A percentile compares a stretch with the other conserved stretches of the same genome.
phyloP scores from a whole-genome alignment of 2,329 filamentous ascomycete genomes.

The Diaporthe aspalathi region DNA sequence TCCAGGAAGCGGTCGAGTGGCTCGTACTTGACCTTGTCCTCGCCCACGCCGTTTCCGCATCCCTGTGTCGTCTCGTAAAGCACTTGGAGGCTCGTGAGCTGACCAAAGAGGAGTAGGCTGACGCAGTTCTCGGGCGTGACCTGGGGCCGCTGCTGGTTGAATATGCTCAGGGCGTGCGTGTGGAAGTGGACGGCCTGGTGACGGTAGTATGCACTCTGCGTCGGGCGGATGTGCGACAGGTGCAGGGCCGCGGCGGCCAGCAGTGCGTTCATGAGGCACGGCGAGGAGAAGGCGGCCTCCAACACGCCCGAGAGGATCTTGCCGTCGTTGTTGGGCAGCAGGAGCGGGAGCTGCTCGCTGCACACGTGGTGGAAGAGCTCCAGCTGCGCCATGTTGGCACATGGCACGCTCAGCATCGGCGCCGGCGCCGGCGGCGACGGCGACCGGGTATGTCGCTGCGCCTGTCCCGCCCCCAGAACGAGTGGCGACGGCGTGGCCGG shows the following conservation, averaged over 20 bases:
- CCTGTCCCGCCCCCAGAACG: background rate
- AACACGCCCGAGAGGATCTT: constrained; percentile 8
- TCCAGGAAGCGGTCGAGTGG: constrained; percentile 53
- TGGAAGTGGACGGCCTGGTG: constrained; percentile 57
- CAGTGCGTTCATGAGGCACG: constrained; percentile 33
- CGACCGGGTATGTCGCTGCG: background rate
- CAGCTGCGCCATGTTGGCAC: constrained; percentile 26
- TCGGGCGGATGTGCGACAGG: constrained; percentile 35
- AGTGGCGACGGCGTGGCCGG: background rate
- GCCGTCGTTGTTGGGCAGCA: constrained; percentile 10
- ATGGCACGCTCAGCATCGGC: background rate
- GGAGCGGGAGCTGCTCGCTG: constrained; percentile 12
- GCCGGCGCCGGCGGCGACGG: background rate
- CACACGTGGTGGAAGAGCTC: constrained; percentile 30
- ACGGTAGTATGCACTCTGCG: constrained; percentile 45
- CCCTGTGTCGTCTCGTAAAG: constrained; percentile 59
- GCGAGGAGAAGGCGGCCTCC: constrained; percentile 24
- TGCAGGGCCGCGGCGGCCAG: constrained; percentile 30
- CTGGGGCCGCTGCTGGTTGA: constrained; percentile 48
- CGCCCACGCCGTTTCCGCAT: constrained; percentile 45
- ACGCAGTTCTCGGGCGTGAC: constrained; percentile 50
- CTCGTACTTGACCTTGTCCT: constrained; percentile 49
- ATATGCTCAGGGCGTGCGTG: constrained; percentile 55
- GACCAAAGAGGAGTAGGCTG: constrained; percentile 58
- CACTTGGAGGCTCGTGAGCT: constrained; percentile 57